phyloP scores from a whole-genome alignment of 495 filamentous ascomycete genomes.

The Neurospora sp. region DNA sequence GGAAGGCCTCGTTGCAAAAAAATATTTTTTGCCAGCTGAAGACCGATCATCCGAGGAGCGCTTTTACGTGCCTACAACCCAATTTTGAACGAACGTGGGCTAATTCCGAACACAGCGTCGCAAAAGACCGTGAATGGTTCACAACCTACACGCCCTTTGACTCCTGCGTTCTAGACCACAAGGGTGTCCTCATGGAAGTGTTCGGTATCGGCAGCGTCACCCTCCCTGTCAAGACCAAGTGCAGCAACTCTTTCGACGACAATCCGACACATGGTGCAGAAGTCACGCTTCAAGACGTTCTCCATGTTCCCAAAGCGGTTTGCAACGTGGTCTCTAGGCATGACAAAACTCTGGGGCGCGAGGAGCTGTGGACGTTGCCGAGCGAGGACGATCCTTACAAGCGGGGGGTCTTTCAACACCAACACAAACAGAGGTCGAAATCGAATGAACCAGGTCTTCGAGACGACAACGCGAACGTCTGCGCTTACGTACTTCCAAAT shows the following conservation, averaged over 20 bases:
- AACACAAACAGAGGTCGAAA: not conserved
- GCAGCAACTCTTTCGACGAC: not conserved
- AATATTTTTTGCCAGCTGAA: not conserved
- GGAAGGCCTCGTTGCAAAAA: not conserved
- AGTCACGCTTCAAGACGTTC: not conserved
- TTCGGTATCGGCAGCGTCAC: not conserved
- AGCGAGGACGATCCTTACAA: not conserved
- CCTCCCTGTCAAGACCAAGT: not conserved
- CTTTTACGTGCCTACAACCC: not conserved
- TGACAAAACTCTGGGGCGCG: not conserved
- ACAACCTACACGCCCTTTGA: not conserved
- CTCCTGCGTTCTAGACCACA: not conserved
- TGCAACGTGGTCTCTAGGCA: not conserved
- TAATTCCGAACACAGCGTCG: not conserved
- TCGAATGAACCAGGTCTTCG: not conserved
- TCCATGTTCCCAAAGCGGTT: not conserved
- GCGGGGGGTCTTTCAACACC: not conserved
- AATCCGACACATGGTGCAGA: not conserved
- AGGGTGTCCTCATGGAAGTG: not conserved
- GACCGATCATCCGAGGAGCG: not conserved
- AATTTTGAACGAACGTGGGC: not conserved
- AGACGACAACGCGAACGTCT: not conserved
- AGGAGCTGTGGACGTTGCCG: not conserved
- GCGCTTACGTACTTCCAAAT: not conserved
- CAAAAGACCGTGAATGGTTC: not conserved